Evolutionary conservation across 306 rosid genomes (phyloP).

Genomic region (Ziziphus jujuba): DNA sequence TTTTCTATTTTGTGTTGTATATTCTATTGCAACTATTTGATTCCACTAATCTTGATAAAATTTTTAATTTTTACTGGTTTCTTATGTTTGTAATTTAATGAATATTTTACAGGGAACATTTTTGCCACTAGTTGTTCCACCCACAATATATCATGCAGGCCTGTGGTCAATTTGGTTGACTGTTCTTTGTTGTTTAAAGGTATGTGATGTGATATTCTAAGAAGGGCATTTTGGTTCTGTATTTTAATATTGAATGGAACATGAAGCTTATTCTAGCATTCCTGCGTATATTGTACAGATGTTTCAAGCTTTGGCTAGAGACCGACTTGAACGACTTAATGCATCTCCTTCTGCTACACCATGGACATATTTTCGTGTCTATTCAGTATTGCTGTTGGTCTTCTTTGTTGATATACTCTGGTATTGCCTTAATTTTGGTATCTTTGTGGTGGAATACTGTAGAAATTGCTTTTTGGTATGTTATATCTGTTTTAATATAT

Average conservation of each 20-base stretch:
- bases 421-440: conserved; percentile 42
- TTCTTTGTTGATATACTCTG: conserved; percentile 74
- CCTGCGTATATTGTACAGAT: conserved; percentile 53
- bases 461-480: neutral
- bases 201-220: conserved; percentile 28
- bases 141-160: conserved; percentile 78
- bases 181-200: conserved; percentile 91
- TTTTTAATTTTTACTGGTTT: neutral
- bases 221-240: conserved; percentile 11
- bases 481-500: neutral
- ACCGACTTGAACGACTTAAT: conserved; percentile 84
- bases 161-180: conserved; percentile 92
- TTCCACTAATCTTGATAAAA: neutral
- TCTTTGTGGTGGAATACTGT: neutral
- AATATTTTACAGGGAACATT: conserved; percentile 69
- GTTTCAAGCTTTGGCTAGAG: conserved; percentile 99
- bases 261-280: conserved; percentile 8
- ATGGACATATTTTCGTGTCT: conserved; percentile 87
- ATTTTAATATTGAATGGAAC: neutral
- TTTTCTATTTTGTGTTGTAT: too few relatives aligned
- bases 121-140: conserved; percentile 85
- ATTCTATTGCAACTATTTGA: too few relatives aligned
- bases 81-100: conserved; percentile 14
- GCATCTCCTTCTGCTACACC: conserved; percentile 98
- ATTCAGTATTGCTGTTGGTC: conserved; percentile 77